phyloP scores from a whole-genome alignment of 352 stramenopile genomes.

The Pythium rishiriense region DNA sequence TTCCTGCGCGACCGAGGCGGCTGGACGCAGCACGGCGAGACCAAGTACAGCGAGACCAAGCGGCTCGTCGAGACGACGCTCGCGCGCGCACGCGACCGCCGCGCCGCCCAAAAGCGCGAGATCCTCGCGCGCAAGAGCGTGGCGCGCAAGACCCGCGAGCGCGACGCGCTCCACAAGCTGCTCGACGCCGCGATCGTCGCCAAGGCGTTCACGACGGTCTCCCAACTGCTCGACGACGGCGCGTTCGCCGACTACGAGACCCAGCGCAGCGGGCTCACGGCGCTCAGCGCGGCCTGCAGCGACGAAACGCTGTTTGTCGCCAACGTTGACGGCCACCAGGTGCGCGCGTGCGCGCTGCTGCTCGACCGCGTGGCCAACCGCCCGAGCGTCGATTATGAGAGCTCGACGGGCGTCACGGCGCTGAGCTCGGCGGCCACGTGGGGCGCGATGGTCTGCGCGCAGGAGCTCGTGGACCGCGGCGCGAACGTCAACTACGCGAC shows the following conservation, averaged over 20 bases:
- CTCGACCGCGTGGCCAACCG: constrained; percentile 50
- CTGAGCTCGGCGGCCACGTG: constrained; percentile 45
- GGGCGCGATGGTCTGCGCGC: constrained; percentile 49
- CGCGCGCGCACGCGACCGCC: constrained; percentile 21
- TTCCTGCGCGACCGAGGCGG: constrained; percentile 38
- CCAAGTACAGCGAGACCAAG: constrained; percentile 38
- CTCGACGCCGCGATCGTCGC: constrained; percentile 50
- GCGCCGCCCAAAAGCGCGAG: constrained; percentile 30
- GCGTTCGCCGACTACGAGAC: constrained; percentile 76
- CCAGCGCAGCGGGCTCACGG: constrained; percentile 33
- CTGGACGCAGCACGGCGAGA: constrained; percentile 34
- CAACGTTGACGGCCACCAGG: constrained; percentile 50
- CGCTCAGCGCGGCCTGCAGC: constrained; percentile 54
- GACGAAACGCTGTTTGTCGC: constrained; percentile 64
- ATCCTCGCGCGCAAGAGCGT: constrained; percentile 49
- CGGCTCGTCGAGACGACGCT: constrained; percentile 37
- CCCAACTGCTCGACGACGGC: constrained; percentile 49
- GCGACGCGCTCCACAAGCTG: constrained; percentile 38
- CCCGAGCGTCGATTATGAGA: constrained; percentile 68
- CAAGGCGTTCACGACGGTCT: constrained; percentile 41
- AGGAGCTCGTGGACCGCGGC: constrained; percentile 52
- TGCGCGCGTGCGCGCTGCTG: constrained; percentile 62
- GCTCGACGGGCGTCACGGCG: constrained; percentile 43
- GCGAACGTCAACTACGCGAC: constrained; percentile 50
- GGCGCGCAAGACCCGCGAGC: constrained; percentile 43